phyloP scores from a whole-genome alignment of 306 rosid species.

The Hippophae gyantsensis region DNA sequence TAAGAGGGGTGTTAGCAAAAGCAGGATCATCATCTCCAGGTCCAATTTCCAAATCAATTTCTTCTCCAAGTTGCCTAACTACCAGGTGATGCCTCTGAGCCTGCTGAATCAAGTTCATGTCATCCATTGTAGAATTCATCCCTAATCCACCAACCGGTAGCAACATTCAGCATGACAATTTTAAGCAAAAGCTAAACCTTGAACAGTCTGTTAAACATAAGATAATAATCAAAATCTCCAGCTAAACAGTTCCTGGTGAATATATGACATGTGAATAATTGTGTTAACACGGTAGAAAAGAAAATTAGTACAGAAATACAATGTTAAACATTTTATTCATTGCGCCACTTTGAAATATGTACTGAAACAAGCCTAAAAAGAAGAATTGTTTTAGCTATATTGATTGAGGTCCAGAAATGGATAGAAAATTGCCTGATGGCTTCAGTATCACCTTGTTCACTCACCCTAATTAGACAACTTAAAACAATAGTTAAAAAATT shows the following conservation, averaged over 20 bases:
- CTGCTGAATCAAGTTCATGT: slow-evolving; percentile 89
- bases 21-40: slow-evolving; percentile 93
- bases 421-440: no score
- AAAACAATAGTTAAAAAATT: no score
- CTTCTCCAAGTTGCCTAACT: slow-evolving; percentile 87
- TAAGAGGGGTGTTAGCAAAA: slow-evolving; percentile 63
- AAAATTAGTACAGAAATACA: slow-evolving; percentile 1
- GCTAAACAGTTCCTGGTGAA: not conserved
- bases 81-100: slow-evolving; percentile 92
- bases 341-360: not conserved
- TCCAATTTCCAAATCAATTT: slow-evolving; percentile 94
- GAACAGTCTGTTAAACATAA: slow-evolving; percentile 16
- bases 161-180: slow-evolving; percentile 90
- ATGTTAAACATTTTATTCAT: not conserved
- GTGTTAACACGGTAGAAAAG: slow-evolving; percentile 1
- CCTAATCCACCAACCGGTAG: slow-evolving; percentile 49
- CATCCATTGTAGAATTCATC: slow-evolving; percentile 94
- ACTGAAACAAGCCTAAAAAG: slow-evolving; percentile 13
- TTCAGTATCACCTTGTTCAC: no score
- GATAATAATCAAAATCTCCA: not conserved
- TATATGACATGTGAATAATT: slow-evolving; percentile 1
- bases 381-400: slow-evolving; percentile 15
- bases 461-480: no score
- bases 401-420: not conserved
- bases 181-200: slow-evolving; percentile 21